Evolutionary conservation across 108 stramenopile species (phyloP), one percentile per base, ranked within the genome.

Genomic region (Cylindrotheca fusiformis): DNA sequence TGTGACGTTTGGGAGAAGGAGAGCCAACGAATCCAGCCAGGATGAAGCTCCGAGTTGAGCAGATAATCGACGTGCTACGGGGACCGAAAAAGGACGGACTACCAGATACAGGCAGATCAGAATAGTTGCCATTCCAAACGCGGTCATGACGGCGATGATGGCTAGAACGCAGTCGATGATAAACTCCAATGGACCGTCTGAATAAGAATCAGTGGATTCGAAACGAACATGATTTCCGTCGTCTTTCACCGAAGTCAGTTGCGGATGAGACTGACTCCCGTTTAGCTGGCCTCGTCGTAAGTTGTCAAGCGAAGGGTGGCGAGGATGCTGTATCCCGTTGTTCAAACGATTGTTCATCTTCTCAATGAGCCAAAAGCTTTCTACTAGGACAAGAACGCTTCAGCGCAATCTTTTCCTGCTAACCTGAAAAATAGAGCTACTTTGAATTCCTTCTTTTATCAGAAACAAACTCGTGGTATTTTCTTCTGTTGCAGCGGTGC

Each of bases 1-100:
- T 47, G 50, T 55, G 0, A 63, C 84, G 41, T 85, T 78, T n/a
- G 90, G 90, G 45, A 87, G 56, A 1, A 91, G 53, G 30, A 91
- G 60, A 4, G 82, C 51, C 24, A 87, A 68, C 4, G 83, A 78
- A 53, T 91, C 90, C 26, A 91, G 56, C 47, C 78, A 84, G 23
- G 71, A 55, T 14, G 75, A 75, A 10, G 58, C 62, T 2, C 71
- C 81, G 0, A 82, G 48, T 17, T 68, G 67, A 18, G 65, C 46
- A 20, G 76, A 75, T 47, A 88, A 56, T 32, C 83, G 51, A 18
- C 87, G 71, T 57, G 84, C 84, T 0, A 68, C 51, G 0, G 72
- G 28, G 10, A 72, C 46, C 14, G 81, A 83, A 67, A 84, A 88
- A 17, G 87, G 87, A 2, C 81, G 61, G 17, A 88, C 69, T 6